Percentiles rank a stretch among this genome's conserved stretches.
Evolutionary conservation across 2,329 filamentous ascomycete species (phyloP).

Genomic region (Neofusicoccum umdonicola): DNA sequence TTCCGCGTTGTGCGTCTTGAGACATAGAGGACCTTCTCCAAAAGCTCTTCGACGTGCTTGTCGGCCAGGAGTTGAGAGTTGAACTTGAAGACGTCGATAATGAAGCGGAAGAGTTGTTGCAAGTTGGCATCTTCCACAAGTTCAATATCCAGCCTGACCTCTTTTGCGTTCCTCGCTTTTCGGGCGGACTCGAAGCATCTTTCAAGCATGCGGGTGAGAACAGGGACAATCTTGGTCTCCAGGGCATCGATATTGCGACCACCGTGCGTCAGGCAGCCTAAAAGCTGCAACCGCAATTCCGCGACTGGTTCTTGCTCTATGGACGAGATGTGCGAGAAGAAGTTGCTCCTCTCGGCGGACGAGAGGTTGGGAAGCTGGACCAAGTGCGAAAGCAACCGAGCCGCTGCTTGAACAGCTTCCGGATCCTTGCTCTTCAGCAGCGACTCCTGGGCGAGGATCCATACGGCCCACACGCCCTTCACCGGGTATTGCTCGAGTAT

Average conservation of each 20-base stretch:
- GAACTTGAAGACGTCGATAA: constrained; percentile 71
- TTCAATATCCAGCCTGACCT: constrained; percentile 26
- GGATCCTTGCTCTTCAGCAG: constrained; percentile 33
- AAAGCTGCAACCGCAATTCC: constrained; percentile 33
- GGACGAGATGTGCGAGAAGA: constrained; percentile 36
- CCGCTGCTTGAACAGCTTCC: constrained; percentile 33
- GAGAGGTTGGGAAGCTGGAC: constrained; percentile 33
- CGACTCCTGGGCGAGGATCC: constrained; percentile 38
- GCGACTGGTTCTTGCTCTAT: constrained; percentile 30
- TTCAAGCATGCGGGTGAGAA: constrained; percentile 33
- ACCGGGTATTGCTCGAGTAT: constrained; percentile 37
- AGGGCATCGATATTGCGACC: constrained; percentile 40
- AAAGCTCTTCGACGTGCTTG: constrained; percentile 58
- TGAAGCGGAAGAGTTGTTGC: constrained; percentile 62
- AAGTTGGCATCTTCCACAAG: constrained; percentile 40
- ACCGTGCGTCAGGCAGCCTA: constrained; percentile 35
- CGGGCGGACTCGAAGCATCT: constrained; percentile 32
- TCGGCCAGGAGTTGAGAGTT: constrained; percentile 68
- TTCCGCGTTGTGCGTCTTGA: constrained; percentile 65
- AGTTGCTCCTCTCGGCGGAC: constrained; percentile 36
- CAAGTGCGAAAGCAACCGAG: constrained; percentile 34
- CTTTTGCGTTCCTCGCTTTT: constrained; percentile 28
- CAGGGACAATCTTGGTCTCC: constrained; percentile 34
- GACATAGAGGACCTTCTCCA: constrained; percentile 63
- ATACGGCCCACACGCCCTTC: constrained; percentile 36